A percentile compares a stretch with the other conserved stretches of the same genome.
phyloP scores from a whole-genome alignment of 225 moss, liverwort and hornwort species.

The Takakia lepidozioides region DNA sequence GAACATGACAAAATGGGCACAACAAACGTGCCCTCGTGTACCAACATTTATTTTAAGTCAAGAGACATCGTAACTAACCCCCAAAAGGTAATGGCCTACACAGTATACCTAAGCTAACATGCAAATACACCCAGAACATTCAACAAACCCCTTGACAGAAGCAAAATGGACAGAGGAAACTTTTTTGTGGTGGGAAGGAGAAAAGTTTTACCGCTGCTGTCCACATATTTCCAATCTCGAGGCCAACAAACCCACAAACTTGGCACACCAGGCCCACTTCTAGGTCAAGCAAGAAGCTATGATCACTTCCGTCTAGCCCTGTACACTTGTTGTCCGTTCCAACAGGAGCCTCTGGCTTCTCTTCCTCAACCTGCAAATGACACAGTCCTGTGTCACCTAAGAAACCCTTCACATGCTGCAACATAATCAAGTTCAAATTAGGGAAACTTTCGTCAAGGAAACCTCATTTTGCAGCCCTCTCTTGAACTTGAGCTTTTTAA shows the following conservation, averaged over 20 bases:
- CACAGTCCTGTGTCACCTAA: too few relatives aligned
- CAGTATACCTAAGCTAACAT: too few relatives aligned
- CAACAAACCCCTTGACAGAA: too few relatives aligned
- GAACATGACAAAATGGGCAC: too few relatives aligned
- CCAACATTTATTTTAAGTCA: too few relatives aligned
- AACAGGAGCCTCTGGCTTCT: constrained; percentile 11
- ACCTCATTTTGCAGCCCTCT: not conserved
- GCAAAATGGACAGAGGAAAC: too few relatives aligned
- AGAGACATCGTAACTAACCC: too few relatives aligned
- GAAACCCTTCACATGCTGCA: constrained; percentile 21
- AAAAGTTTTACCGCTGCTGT: too few relatives aligned
- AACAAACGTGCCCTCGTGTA: too few relatives aligned
- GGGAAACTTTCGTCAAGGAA: not conserved
- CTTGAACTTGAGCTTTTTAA: not conserved
- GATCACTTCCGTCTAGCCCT: constrained; percentile 23
- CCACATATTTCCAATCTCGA: constrained; percentile 43
- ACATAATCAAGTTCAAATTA: constrained; percentile 19
- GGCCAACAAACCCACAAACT: constrained; percentile 36
- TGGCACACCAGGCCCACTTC: constrained; percentile 41
- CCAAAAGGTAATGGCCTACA: too few relatives aligned
- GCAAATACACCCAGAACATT: too few relatives aligned
- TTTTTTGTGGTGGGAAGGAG: too few relatives aligned
- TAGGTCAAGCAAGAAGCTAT: constrained; percentile 30
- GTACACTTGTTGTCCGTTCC: constrained; percentile 13
- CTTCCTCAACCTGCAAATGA: constrained; percentile 9